phyloP scores from a whole-genome alignment of 192 early-diverging fungal genomes.

The Geosiphon pyriformis region DNA sequence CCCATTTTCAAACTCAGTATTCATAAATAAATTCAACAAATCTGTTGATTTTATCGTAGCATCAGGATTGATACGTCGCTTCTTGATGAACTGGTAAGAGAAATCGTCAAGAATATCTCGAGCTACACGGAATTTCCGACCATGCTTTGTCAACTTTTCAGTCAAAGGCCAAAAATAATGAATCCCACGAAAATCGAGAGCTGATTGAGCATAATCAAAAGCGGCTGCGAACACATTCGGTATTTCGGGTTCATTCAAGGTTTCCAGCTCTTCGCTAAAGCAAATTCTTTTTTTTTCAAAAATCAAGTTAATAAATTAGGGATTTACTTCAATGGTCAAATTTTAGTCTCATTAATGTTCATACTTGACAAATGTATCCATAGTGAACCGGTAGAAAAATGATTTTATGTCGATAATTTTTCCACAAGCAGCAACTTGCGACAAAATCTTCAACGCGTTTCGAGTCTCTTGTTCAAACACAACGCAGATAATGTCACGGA shows the following conservation, averaged over 20 bases:
- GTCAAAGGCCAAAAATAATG: slow-evolving; percentile 33
- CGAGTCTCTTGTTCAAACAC: neutral
- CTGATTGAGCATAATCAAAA: slow-evolving; percentile 46
- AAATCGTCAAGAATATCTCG: slow-evolving; percentile 28
- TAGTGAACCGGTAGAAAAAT: slow-evolving; percentile 41
- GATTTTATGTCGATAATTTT: slow-evolving; percentile 41
- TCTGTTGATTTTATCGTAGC: slow-evolving; percentile 28
- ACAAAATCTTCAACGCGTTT: neutral
- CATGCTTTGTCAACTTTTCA: slow-evolving; percentile 21
- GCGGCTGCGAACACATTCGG: slow-evolving; percentile 41
- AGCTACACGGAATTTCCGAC: slow-evolving; percentile 22
- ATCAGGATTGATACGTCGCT: slow-evolving; percentile 23
- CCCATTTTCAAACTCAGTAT: slow-evolving; percentile 37
- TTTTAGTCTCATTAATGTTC: too few relatives aligned
- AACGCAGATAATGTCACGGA: slow-evolving; percentile 2
- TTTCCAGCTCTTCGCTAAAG: slow-evolving; percentile 34
- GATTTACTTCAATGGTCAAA: too few relatives aligned
- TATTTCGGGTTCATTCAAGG: slow-evolving; percentile 26
- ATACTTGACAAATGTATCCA: slow-evolving; percentile 36
- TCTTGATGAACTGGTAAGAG: slow-evolving; percentile 30
- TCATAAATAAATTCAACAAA: slow-evolving; percentile 45
- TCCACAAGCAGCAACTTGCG: slow-evolving; percentile 20
- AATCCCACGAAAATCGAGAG: slow-evolving; percentile 29
- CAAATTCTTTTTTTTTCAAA: slow-evolving; percentile 34
- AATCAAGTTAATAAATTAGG: neutral